A percentile compares a stretch with the other conserved stretches of the same genome.
Evolutionary conservation across 164 flowering plant species (phyloP).

Genomic region (Vitis rotundifolia): DNA sequence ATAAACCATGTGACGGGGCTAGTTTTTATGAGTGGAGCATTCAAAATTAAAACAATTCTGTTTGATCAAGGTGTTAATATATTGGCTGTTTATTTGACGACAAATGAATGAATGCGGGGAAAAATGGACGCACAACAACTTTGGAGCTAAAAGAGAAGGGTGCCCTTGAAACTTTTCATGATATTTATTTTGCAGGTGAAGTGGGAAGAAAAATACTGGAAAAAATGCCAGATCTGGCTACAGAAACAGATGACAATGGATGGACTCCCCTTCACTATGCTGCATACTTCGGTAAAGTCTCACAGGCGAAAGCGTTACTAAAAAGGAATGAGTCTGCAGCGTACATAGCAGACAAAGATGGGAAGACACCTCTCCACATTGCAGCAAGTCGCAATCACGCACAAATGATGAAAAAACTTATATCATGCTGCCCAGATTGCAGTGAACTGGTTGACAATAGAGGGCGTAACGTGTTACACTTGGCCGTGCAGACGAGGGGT

Average conservation of each 20-base stretch:
- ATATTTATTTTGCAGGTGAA: too few relatives aligned
- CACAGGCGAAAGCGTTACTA: neutral
- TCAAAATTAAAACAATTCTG: too few relatives aligned
- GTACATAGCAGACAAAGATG: constrained; percentile 11
- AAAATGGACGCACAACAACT: too few relatives aligned
- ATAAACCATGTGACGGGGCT: too few relatives aligned
- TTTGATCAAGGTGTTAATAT: too few relatives aligned
- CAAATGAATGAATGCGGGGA: too few relatives aligned
- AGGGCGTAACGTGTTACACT: constrained; percentile 11
- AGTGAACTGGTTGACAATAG: constrained; percentile 11
- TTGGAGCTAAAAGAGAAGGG: too few relatives aligned
- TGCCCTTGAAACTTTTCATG: too few relatives aligned
- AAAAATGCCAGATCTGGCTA: too few relatives aligned
- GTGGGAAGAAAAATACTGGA: too few relatives aligned
- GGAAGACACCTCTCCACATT: constrained; percentile 13
- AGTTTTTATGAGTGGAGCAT: too few relatives aligned
- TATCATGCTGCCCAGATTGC: constrained; percentile 10
- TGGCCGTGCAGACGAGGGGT: neutral
- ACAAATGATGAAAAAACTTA: neutral
- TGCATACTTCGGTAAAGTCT: neutral
- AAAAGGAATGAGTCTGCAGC: neutral
- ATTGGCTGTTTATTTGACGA: too few relatives aligned
- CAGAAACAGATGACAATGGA: neutral
- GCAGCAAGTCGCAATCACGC: neutral
- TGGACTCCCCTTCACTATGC: constrained; percentile 23